Percentiles rank a stretch among this genome's conserved stretches.
phyloP scores from a whole-genome alignment of 371 early-diverging fungal species.

The Apophysomyces trapeziformis region DNA sequence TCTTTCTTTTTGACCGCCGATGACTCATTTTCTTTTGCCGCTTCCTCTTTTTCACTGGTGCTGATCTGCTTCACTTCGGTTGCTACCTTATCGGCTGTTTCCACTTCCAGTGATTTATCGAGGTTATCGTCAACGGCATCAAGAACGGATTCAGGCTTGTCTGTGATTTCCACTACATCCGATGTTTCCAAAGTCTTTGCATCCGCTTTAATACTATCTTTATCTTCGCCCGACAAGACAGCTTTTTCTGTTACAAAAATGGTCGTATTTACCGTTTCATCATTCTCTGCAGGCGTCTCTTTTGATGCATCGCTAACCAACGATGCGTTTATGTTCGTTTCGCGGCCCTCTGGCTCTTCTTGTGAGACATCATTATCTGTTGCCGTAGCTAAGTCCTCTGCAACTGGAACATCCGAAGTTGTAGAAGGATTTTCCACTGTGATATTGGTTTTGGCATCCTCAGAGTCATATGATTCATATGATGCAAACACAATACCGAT shows the following conservation, averaged over 20 bases:
- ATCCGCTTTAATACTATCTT: background rate
- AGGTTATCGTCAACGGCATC: too few relatives aligned
- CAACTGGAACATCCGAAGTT: background rate
- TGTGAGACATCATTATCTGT: too few relatives aligned
- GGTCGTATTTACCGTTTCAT: too few relatives aligned
- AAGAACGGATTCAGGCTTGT: too few relatives aligned
- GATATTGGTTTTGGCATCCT: background rate
- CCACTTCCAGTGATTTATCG: too few relatives aligned
- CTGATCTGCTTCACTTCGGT: background rate
- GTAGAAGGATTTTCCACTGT: background rate
- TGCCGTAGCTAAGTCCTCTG: too few relatives aligned
- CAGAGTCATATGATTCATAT: background rate
- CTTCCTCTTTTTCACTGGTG: background rate
- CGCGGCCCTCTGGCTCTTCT: too few relatives aligned
- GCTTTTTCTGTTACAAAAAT: background rate
- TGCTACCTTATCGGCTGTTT: background rate
- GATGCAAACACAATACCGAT: conserved; percentile 63
- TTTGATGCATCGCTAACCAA: too few relatives aligned
- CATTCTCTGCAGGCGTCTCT: too few relatives aligned
- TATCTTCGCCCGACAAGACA: background rate
- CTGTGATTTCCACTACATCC: background rate
- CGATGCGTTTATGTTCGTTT: too few relatives aligned
- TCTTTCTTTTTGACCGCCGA: too few relatives aligned
- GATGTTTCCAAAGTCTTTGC: background rate
- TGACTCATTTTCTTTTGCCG: background rate